Base-by-base conservation (phyloP, 2,329 filamentous ascomycete species). In the Colletotrichum kahawae region DNA sequence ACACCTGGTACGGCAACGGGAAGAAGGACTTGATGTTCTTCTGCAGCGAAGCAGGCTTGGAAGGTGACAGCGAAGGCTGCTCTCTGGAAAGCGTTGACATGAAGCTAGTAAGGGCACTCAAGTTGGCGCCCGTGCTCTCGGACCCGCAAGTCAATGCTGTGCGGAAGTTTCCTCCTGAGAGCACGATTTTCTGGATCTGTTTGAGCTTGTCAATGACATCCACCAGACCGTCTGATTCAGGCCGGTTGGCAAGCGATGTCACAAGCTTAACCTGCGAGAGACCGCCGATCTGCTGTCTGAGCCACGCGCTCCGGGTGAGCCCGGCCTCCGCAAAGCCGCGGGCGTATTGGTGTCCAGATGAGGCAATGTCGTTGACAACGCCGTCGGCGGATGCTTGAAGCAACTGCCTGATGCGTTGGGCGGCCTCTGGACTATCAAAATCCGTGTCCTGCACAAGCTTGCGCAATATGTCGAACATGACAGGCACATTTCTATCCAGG, bases 1-100 rank as follows among this genome's bases (percentile, higher is more conserved):
- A 98, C 38, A 99, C 97, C 85, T 99, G 97, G 85, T 98, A 99
- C 1, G 97, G 97, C 21, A 99, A 89, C 29, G 96, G 94, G 85
- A 98, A 98, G 85, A 98, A 97, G 0, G 95, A 93, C 83, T 95
- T 97, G 77, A 88, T 87, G 77, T 92, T 88, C 77, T 86, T 85
- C 34, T 86, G 78, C 27, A 87, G 82, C 67, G 80, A 78, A 27
- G 80, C 83, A 64, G 81, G 81, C 66, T 77, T 81, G 54, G 71
- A 79, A 76, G 75, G 78, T 16, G 85, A 82, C 68, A 89, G 85
- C 24, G 76, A 77, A 6, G 76, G 70, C 56, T 75, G 77, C 57
- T 84, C 81, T 31, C 84, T 81, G 16, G 93, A 91, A n/a, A 93
- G 85, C 7, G 85, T 88, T 54, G 86, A 83, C 75, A 98, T 86